These are phyloP conservation scores for Fusarium clavum DNA, from an alignment of 2,329 filamentous ascomycete genomes.

Conservation along the genomic window DNA sequence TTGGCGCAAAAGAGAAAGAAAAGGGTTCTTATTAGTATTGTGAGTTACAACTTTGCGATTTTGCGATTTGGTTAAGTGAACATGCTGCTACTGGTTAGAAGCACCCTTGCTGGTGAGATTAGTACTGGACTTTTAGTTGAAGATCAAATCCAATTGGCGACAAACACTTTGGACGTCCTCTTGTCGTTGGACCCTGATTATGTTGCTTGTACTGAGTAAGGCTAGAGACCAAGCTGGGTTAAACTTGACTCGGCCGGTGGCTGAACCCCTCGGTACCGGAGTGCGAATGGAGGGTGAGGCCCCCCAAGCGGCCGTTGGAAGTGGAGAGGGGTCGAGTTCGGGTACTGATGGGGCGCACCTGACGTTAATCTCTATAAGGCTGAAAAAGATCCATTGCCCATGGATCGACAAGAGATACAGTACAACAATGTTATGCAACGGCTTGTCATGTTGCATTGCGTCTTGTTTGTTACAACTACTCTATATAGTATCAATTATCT, in stretches of 20 bases:
- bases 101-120: neutral
- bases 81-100: neutral
- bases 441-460: neutral
- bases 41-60: neutral
- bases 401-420: neutral
- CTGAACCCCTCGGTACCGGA: slow-evolving; percentile 3
- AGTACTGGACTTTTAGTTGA: neutral
- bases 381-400: slow-evolving; percentile 5
- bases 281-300: slow-evolving; percentile 7
- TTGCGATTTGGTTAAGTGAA: neutral
- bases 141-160: neutral
- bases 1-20: neutral
- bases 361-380: slow-evolving; percentile 23
- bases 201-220: slow-evolving; percentile 3
- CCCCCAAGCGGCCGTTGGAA: slow-evolving; percentile 1
- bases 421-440: neutral
- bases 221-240: neutral
- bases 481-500: neutral
- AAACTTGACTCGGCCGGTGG: neutral
- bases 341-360: slow-evolving; percentile 12
- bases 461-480: neutral
- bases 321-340: slow-evolving; percentile 5
- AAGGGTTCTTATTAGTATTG: neutral
- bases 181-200: neutral
- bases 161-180: neutral